These are phyloP conservation scores for Aspergillus sp. DNA, from an alignment of 2,329 filamentous ascomycete genomes.

Conservation along the genomic window DNA sequence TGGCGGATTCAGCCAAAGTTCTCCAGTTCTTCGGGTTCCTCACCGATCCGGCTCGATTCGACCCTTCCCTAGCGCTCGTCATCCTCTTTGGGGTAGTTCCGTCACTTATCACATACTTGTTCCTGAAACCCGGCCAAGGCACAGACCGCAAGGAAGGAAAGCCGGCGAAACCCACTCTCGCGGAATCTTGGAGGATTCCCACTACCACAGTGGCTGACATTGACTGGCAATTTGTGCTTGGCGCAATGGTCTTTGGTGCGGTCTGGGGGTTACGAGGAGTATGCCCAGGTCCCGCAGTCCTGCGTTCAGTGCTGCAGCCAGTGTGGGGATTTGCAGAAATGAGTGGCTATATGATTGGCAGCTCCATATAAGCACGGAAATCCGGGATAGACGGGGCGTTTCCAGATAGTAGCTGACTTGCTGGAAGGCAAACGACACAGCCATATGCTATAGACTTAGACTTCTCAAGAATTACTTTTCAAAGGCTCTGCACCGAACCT, in stretches of 20 bases:
- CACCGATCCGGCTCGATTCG: conserved; percentile 50
- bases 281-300: conserved; percentile 57
- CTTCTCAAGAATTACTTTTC: not conserved
- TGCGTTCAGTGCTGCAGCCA: conserved; percentile 53
- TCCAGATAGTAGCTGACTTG: not conserved
- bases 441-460: conserved; percentile 3
- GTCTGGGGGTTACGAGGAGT: conserved; percentile 57
- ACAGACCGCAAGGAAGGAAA: conserved; percentile 29
- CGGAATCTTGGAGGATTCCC: conserved; percentile 48
- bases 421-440: not conserved
- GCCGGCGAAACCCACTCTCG: conserved; percentile 44
- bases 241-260: conserved; percentile 54
- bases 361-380: conserved; percentile 30
- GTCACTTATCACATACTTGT: conserved; percentile 44
- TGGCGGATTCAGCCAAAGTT: conserved; percentile 57
- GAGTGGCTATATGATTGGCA: conserved; percentile 52
- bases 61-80: conserved; percentile 56
- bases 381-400: not conserved
- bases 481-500: conserved; percentile 20
- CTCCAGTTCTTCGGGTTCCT: conserved; percentile 54
- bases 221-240: conserved; percentile 54
- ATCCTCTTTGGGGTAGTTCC: conserved; percentile 56
- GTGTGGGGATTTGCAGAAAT: conserved; percentile 54
- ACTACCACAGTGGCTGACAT: conserved; percentile 52
- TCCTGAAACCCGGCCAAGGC: conserved; percentile 33